A percentile compares a stretch with the other conserved stretches of the same genome.
These are phyloP conservation scores for Penicillium verrucosum DNA, from an alignment of 2,329 filamentous ascomycete genomes.

Conservation along the genomic window DNA sequence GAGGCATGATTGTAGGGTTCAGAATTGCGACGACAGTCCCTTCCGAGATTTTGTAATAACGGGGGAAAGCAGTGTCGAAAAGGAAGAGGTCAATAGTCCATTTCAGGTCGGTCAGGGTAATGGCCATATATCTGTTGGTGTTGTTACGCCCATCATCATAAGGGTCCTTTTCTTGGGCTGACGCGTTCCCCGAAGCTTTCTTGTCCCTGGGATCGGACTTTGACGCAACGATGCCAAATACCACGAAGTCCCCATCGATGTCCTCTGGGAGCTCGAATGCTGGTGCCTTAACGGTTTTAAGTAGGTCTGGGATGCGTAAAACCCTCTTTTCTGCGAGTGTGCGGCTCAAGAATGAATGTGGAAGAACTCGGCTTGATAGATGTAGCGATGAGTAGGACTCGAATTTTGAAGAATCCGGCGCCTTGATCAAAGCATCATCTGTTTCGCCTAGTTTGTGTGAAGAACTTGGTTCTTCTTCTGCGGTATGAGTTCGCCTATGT, in stretches of 20 bases:
- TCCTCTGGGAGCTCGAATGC: conserved; percentile 73
- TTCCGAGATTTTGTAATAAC: conserved; percentile 88
- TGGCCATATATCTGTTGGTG: conserved; percentile 83
- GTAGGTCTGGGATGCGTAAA: conserved; percentile 73
- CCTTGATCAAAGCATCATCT: conserved; percentile 18
- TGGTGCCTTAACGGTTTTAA: conserved; percentile 77
- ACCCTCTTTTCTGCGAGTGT: conserved; percentile 74
- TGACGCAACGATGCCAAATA: conserved; percentile 81
- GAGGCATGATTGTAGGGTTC: conserved; percentile 88
- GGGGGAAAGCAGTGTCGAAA: conserved; percentile 84
- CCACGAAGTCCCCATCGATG: conserved; percentile 82
- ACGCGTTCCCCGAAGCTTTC: conserved; percentile 43
- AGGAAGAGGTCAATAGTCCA: conserved; percentile 90
- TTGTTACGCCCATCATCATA: conserved; percentile 55
- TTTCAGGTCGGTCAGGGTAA: conserved; percentile 81
- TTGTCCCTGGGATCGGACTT: conserved; percentile 77
- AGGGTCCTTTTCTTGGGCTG: conserved; percentile 44
- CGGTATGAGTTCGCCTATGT: conserved; percentile 24
- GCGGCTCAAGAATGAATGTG: conserved; percentile 74
- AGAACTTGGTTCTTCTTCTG: conserved; percentile 19
- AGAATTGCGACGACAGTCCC: conserved; percentile 91
- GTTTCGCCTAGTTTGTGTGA: conserved; percentile 21
- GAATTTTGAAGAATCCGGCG: conserved; percentile 61
- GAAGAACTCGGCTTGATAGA: conserved; percentile 76
- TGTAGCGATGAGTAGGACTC: conserved; percentile 85